Percentiles rank a stretch among this genome's conserved stretches.
Evolutionary conservation across 495 filamentous ascomycete genomes (phyloP).

Genomic region (Emericellopsis terricola): DNA sequence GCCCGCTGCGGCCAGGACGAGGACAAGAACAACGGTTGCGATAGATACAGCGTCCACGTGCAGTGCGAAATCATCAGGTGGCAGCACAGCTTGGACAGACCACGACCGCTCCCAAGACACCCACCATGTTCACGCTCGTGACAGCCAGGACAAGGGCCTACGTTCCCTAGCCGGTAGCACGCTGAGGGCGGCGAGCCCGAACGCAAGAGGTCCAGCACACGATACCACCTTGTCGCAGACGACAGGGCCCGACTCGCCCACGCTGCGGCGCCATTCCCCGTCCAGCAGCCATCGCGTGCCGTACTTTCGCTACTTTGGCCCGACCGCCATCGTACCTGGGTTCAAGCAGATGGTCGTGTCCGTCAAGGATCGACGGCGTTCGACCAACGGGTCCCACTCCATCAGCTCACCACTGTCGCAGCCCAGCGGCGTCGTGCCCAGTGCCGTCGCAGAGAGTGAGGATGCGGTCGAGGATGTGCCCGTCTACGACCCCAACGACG

Average conservation of each 20-base stretch:
- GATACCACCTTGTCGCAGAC: slow-evolving; percentile 6
- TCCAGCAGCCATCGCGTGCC: slow-evolving; percentile 45
- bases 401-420: slow-evolving; percentile 18
- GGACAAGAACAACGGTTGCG: slow-evolving; percentile 14
- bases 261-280: neutral
- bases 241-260: neutral
- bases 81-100: slow-evolving; percentile 3
- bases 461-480: slow-evolving; percentile 43
- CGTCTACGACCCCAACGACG: slow-evolving; percentile 57
- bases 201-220: slow-evolving; percentile 4
- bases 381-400: slow-evolving; percentile 21
- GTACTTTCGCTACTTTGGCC: slow-evolving; percentile 77
- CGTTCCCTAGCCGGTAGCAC: no score
- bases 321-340: slow-evolving; percentile 78
- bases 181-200: no score
- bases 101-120: neutral
- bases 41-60: slow-evolving; percentile 10
- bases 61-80: slow-evolving; percentile 11
- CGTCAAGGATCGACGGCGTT: slow-evolving; percentile 26
- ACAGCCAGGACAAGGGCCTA: no score
- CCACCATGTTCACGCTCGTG: neutral
- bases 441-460: slow-evolving; percentile 19
- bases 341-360: slow-evolving; percentile 82
- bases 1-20: no score
- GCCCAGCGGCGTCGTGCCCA: slow-evolving; percentile 4